Base-by-base conservation (phyloP, 352 stramenopile species). In the Stramenopiles sp. region DNA sequence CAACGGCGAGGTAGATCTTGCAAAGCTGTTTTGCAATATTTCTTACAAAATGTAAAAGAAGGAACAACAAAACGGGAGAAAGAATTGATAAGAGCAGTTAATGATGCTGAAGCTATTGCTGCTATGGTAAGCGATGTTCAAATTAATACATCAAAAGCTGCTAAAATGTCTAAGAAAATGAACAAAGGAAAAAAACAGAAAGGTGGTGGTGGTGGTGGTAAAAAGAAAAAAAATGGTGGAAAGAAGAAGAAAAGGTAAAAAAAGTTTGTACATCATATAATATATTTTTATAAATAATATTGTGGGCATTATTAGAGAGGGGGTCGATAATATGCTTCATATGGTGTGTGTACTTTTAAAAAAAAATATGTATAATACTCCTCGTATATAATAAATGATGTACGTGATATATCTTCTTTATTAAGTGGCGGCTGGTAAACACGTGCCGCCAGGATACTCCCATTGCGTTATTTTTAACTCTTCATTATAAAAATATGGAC, bases 111-210 rank as follows among this genome's bases (percentile, higher is more conserved):
- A 53, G 78, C 94, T 30, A 85, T 97, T 32, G 89, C 86, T 74
- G 92, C 89, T 74, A 94, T 96, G 84, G 87, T 96, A 13, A 91
- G 92, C 0, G 90, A 92, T 6, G 89, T 95, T 30, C 94, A 95
- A 80, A 85, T 97, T 78, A 90, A 87, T 0, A 89, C 87, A 0
- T 88, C 90, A 0, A 91, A 90, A 0, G 43, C 88, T 27, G 53
- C 20, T 23, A 80, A 83, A 31, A 76, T 81, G 29, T 82, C 81
- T 1, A 53, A 32, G 73, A 84, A 73, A 38, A 79, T 81, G 63
- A 81, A 82, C 29, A 30, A 27, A 23, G 23, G n/a, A 13, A 53
- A 81, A n/a, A 7, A 74, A 27, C 81, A 83, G 30, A 53, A 73
- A 43, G 82, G 85, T 63, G 63, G 73, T 27, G 83, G 83, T 63